Evolutionary conservation across 2,329 filamentous ascomycete species (phyloP).

Genomic region (Diaporthe caulivora): DNA sequence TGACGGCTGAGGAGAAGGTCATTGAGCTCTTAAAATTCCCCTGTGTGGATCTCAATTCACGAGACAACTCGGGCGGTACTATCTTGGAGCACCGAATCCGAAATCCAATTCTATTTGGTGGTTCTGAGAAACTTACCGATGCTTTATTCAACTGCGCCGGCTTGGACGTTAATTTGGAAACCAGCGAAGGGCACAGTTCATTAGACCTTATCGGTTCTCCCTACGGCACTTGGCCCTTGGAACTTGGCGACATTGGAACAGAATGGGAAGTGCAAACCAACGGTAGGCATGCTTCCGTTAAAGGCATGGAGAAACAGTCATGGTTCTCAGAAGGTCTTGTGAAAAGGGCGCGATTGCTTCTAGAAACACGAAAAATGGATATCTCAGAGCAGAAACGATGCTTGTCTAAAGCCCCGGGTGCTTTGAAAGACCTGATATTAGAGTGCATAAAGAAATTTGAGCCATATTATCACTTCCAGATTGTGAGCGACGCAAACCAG

Average conservation of each 20-base stretch:
- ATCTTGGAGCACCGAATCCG: not conserved
- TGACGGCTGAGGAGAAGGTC: not conserved
- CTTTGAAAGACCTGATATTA: not conserved
- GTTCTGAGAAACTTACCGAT: not conserved
- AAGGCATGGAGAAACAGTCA: not conserved
- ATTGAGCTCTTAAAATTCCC: not conserved
- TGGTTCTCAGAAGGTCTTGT: not conserved
- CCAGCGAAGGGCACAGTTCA: not conserved
- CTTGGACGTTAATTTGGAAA: not conserved
- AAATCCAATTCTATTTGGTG: rapidly evolving
- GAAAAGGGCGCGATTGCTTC: not conserved
- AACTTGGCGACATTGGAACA: not conserved
- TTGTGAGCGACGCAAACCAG: not conserved
- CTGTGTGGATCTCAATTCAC: not conserved
- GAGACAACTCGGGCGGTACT: not conserved
- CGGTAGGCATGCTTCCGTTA: not conserved
- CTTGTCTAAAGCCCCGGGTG: not conserved
- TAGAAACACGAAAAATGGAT: not conserved
- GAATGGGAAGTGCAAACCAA: not conserved
- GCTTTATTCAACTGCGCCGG: not conserved
- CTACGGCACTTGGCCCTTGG: not conserved
- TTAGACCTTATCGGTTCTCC: not conserved
- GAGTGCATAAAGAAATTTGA: not conserved
- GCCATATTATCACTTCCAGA: not conserved
- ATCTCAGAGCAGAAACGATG: not conserved